These are phyloP conservation scores for Aurifilum marmelostoma DNA, from an alignment of 2,329 filamentous ascomycete species.

Conservation along the genomic window DNA sequence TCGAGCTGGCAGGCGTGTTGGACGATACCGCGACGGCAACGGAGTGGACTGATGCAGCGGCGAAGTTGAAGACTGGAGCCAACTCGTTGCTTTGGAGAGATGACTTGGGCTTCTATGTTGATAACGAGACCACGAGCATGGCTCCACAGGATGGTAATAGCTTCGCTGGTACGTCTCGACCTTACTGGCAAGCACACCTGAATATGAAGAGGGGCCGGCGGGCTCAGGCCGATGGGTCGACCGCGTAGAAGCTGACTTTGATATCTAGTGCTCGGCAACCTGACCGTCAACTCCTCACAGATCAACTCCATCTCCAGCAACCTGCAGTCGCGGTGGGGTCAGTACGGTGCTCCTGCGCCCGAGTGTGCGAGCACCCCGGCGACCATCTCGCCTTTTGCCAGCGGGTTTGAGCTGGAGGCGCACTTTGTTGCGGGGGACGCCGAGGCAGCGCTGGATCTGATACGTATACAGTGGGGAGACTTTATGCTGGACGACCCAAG, in stretches of 20 bases:
- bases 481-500: slow-evolving; percentile 59
- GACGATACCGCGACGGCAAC: slow-evolving; percentile 36
- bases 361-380: slow-evolving; percentile 37
- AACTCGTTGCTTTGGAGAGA: slow-evolving; percentile 25
- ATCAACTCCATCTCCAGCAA: slow-evolving; percentile 23
- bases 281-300: slow-evolving; percentile 23
- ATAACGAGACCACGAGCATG: slow-evolving; percentile 30
- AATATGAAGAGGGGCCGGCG: too few species aligned
- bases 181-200: too few species aligned
- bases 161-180: slow-evolving; percentile 28
- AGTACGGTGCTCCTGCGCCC: slow-evolving; percentile 32
- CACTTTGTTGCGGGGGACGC: slow-evolving; percentile 36
- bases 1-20: slow-evolving; percentile 49
- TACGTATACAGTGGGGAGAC: slow-evolving; percentile 40
- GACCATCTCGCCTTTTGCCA: slow-evolving; percentile 43
- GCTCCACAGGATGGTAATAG: slow-evolving; percentile 32
- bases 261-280: slow-evolving; percentile 23
- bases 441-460: slow-evolving; percentile 36
- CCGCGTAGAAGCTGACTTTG: too few species aligned
- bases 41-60: slow-evolving; percentile 17
- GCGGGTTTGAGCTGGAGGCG: slow-evolving; percentile 40
- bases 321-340: slow-evolving; percentile 30
- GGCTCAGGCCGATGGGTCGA: too few species aligned
- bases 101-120: slow-evolving; percentile 30
- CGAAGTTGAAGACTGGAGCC: slow-evolving; percentile 20